phyloP scores from a whole-genome alignment of 306 rosid species.

The Boehmeria nivea region DNA sequence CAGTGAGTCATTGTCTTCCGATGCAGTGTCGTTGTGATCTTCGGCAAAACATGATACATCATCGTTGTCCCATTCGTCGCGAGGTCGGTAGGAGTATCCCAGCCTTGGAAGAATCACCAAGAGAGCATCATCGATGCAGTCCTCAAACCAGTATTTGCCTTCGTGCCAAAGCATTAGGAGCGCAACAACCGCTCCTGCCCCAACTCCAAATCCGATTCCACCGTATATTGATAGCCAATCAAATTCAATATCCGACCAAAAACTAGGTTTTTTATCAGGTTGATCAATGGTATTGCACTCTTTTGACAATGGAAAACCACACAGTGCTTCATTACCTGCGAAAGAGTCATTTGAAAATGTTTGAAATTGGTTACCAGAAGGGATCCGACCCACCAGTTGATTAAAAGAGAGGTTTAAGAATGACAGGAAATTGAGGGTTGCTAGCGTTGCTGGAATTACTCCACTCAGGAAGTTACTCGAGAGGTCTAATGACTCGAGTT shows the following conservation, averaged over 20 bases:
- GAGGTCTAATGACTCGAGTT: conserved; percentile 36
- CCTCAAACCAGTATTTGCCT: conserved; percentile 63
- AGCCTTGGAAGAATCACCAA: conserved; percentile 46
- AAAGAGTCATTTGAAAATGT: not conserved
- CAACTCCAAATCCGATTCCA: conserved; percentile 81
- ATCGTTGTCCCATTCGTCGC: conserved; percentile 26
- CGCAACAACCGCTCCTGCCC: conserved; percentile 61
- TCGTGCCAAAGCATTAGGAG: conserved; percentile 52
- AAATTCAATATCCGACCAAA: conserved; percentile 14
- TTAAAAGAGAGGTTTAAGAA: conserved; percentile 25
- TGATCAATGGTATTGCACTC: not conserved
- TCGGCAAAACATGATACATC: conserved; percentile 18
- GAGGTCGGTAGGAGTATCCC: conserved; percentile 40
- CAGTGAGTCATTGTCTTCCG: conserved; percentile 19
- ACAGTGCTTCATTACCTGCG: conserved; percentile 20
- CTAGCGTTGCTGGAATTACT: conserved; percentile 12
- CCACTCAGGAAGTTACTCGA: conserved; percentile 25
- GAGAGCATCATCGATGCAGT: conserved; percentile 43
- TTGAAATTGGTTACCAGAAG: not conserved
- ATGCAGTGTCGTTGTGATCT: conserved; percentile 21
- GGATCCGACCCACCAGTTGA: conserved; percentile 18
- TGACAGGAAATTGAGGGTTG: conserved; percentile 17
- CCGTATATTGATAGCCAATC: conserved; percentile 62
- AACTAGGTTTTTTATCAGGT: not conserved
- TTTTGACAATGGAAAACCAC: conserved; percentile 14